These are phyloP conservation scores for Guadua angustifolia DNA, from an alignment of 176 grass and related monocot genomes.

Conservation along the genomic window DNA sequence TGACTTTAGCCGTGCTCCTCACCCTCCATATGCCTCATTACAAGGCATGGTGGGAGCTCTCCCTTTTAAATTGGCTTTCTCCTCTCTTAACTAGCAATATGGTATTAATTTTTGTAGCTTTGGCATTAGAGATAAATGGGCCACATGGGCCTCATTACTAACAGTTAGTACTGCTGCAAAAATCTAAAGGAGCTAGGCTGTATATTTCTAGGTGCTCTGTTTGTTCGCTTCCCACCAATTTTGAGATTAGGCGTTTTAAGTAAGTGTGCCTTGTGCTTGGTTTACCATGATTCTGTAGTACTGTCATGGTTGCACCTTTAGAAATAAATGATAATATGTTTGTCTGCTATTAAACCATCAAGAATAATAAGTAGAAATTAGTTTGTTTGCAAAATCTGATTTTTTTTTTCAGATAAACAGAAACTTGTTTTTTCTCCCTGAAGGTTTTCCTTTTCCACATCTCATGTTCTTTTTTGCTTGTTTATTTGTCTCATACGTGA, in stretches of 20 bases:
- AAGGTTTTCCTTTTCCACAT: background rate
- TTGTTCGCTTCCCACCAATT: background rate
- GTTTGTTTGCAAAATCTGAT: background rate
- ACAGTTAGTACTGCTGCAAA: background rate
- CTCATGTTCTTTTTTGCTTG: background rate
- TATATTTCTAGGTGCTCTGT: slow-evolving; percentile 14
- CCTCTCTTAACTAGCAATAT: too few species aligned
- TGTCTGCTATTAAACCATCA: background rate
- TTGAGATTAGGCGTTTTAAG: background rate
- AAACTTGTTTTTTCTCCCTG: background rate
- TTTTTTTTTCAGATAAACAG: background rate
- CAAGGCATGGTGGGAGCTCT: too few species aligned
- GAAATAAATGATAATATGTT: background rate
- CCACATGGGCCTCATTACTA: too few species aligned
- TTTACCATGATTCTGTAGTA: background rate
- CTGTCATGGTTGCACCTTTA: background rate
- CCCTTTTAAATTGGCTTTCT: too few species aligned
- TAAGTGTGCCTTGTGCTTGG: background rate
- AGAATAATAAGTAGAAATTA: background rate
- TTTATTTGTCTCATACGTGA: slow-evolving; percentile 23
- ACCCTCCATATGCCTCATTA: too few species aligned
- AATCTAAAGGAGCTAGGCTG: background rate
- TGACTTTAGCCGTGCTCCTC: too few species aligned
- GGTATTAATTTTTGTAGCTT: too few species aligned
- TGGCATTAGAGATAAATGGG: too few species aligned